phyloP scores from a whole-genome alignment of 2,329 filamentous ascomycete species.

The Alternaria gaisen region DNA sequence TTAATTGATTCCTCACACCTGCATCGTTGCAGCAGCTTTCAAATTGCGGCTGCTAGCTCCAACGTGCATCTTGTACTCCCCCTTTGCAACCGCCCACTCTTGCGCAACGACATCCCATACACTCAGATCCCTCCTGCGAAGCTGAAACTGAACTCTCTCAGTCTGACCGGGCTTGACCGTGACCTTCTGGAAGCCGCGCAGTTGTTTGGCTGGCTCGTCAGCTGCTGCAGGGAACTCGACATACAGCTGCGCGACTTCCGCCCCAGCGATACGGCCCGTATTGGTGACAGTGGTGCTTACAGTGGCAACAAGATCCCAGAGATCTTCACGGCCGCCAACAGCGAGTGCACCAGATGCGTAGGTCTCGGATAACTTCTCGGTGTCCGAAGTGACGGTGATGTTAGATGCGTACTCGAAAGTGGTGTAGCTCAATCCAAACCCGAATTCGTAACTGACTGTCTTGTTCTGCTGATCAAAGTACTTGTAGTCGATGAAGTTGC shows the following conservation, averaged over 20 bases:
- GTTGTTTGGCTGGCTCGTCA: neutral
- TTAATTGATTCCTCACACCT: neutral
- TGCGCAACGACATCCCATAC: neutral
- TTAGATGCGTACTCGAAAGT: neutral
- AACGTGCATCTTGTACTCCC: neutral
- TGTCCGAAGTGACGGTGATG: neutral
- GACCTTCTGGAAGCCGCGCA: neutral
- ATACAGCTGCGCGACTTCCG: neutral
- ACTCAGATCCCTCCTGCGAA: neutral
- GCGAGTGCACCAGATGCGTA: neutral
- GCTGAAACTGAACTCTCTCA: neutral
- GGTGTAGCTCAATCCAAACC: neutral
- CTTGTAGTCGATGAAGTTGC: slow-evolving; percentile 1
- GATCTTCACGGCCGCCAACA: neutral
- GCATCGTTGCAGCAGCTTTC: neutral
- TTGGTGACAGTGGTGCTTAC: neutral
- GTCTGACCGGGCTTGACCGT: neutral
- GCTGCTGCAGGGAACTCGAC: neutral
- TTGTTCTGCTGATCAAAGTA: slow-evolving; percentile 1
- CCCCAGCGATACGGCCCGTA: neutral
- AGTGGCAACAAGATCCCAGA: neutral
- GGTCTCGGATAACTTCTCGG: neutral
- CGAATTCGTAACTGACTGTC: neutral
- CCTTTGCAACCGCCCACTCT: neutral
- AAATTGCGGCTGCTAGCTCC: neutral